Conservation (phyloP, 176 grass and related monocot species). For the Saccharum spontaneum region DNA sequence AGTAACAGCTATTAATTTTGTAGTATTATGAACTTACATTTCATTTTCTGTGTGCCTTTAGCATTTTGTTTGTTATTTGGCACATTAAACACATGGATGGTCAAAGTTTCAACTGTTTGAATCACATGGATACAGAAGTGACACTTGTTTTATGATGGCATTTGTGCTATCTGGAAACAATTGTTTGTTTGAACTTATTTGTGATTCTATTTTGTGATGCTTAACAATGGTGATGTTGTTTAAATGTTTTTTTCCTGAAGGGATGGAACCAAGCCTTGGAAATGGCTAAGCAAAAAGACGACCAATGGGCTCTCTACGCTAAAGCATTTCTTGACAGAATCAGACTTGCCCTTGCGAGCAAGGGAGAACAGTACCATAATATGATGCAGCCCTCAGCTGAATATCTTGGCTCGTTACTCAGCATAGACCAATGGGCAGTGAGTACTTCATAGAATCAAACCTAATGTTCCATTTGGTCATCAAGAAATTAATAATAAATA, state of each 20-base stretch:
- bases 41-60: not conserved
- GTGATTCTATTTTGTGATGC: not conserved
- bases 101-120: constrained; percentile 17
- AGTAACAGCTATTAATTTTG: not conserved
- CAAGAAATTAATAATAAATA: constrained; percentile 26
- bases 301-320: constrained; percentile 88
- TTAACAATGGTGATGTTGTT: constrained; percentile 22
- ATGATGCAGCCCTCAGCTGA: constrained; percentile 90
- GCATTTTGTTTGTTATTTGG: not conserved
- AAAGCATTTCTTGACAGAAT: constrained; percentile 97
- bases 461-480: constrained; percentile 21
- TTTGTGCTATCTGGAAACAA: not conserved
- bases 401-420: constrained; percentile 92
- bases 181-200: constrained; percentile 25
- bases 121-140: constrained; percentile 24
- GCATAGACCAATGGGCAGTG: constrained; percentile 80
- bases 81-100: not conserved
- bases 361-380: constrained; percentile 79
- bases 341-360: constrained; percentile 87
- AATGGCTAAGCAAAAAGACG: constrained; percentile 70
- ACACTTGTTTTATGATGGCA: not conserved
- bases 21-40: not conserved
- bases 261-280: constrained; percentile 85
- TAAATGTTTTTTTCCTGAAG: constrained; percentile 51
- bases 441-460: constrained; percentile 46